Evolutionary conservation across 2,329 filamentous ascomycete species (phyloP).

Genomic region (Monilinia fructigena): DNA sequence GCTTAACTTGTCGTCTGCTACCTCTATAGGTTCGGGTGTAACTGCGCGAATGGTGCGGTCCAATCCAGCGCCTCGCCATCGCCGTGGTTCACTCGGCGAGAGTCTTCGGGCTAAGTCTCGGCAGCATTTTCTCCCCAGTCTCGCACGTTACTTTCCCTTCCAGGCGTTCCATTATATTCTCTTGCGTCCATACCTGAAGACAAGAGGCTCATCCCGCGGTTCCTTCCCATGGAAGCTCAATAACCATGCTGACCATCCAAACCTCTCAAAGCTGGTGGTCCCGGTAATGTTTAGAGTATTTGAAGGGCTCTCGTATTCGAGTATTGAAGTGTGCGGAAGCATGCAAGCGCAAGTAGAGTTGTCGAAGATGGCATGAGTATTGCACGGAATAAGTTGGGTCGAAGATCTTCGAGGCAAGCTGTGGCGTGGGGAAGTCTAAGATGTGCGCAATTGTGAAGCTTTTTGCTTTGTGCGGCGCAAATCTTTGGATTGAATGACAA

Average conservation of each 20-base stretch:
- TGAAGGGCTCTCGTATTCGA: constrained; percentile 17
- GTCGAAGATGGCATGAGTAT: constrained; percentile 22
- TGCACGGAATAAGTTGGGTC: constrained; percentile 8
- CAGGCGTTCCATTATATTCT: constrained; percentile 40
- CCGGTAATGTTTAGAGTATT: constrained; percentile 9
- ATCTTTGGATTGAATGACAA: constrained; percentile 14
- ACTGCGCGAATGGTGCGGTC: constrained; percentile 60
- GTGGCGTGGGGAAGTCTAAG: constrained; percentile 23
- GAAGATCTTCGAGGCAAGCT: constrained; percentile 19
- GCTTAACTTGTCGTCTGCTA: constrained; percentile 31
- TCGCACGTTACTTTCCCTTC: constrained; percentile 37
- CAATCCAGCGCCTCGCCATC: constrained; percentile 36
- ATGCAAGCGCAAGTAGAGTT: constrained; percentile 17
- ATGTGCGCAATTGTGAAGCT: constrained; percentile 24
- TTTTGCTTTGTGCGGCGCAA: constrained; percentile 23
- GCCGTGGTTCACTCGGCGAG: constrained; percentile 28
- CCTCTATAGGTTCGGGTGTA: constrained; percentile 56
- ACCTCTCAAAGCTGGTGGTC: constrained; percentile 12
- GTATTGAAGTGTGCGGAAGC: constrained; percentile 19
- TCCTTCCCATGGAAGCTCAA: constrained; percentile 33
- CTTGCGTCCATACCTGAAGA: constrained; percentile 49
- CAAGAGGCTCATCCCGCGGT: constrained; percentile 44
- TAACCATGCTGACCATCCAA: constrained; percentile 27
- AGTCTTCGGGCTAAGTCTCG: constrained; percentile 35
- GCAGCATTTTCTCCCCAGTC: constrained; percentile 37